Evolutionary conservation across 2,329 filamentous ascomycete genomes (phyloP).

Genomic region (Trichoderma simmonsii): DNA sequence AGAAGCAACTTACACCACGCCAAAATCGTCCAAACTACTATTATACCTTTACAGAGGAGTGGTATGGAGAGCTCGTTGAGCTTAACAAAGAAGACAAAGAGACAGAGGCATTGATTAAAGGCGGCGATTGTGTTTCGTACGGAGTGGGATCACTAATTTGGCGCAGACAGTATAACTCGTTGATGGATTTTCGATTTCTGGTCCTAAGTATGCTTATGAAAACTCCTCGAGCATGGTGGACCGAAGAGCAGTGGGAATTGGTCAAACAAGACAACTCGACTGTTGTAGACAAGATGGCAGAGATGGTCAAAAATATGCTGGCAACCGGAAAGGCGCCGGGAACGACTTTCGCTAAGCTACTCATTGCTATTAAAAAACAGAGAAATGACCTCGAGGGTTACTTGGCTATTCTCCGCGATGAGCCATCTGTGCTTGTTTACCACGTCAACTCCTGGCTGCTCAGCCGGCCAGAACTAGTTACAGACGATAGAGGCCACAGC

Average conservation of each 20-base stretch:
- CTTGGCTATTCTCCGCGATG: conserved; percentile 32
- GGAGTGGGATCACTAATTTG: neutral
- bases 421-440: conserved; percentile 33
- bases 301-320: too few species aligned
- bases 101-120: neutral
- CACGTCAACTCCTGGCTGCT: conserved; percentile 38
- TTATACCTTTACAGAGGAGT: neutral
- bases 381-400: conserved; percentile 29
- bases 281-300: too few species aligned
- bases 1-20: conserved; percentile 37
- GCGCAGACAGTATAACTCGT: neutral
- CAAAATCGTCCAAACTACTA: conserved; percentile 21
- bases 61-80: neutral
- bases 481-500: conserved; percentile 43
- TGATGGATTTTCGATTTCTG: neutral
- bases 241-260: neutral
- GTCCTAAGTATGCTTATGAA: neutral
- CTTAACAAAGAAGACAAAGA: neutral
- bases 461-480: conserved; percentile 40
- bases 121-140: neutral
- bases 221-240: neutral
- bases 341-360: neutral
- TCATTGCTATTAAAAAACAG: rapidly evolving
- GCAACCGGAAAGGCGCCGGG: too few species aligned
- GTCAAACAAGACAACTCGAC: neutral